Conservation (phyloP, 2,329 filamentous ascomycete species). For the Calonectria fujianensis region DNA sequence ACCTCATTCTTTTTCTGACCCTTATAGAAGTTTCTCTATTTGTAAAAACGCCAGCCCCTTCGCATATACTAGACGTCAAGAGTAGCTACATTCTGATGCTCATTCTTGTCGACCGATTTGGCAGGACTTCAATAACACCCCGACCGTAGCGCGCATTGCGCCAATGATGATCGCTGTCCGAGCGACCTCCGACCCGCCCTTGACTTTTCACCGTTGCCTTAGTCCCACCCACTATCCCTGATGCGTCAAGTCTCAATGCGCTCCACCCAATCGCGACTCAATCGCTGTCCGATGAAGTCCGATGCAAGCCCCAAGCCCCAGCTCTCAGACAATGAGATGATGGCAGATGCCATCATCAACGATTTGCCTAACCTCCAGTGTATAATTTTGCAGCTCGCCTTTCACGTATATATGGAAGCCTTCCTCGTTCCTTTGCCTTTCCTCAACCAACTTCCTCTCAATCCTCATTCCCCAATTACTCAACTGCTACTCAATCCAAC, state of each 20-base stretch:
- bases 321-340: background rate
- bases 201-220: no score
- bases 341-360: background rate
- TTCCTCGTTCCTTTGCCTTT: background rate
- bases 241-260: background rate
- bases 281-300: conserved; percentile 11
- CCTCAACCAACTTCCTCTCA: background rate
- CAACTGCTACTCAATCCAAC: background rate
- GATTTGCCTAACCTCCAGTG: background rate
- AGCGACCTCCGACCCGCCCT: background rate
- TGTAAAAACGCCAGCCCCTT: no score
- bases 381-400: background rate
- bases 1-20: no score
- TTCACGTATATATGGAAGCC: background rate
- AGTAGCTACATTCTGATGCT: no score
- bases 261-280: background rate
- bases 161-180: background rate
- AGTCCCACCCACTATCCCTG: background rate
- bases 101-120: no score
- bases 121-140: no score
- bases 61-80: no score
- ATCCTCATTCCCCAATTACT: background rate
- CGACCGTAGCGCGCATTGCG: no score
- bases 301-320: background rate
- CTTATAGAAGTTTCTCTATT: no score